Base-by-base conservation (phyloP, 2,329 filamentous ascomycete genomes). In the Diaporthe humulicola region DNA sequence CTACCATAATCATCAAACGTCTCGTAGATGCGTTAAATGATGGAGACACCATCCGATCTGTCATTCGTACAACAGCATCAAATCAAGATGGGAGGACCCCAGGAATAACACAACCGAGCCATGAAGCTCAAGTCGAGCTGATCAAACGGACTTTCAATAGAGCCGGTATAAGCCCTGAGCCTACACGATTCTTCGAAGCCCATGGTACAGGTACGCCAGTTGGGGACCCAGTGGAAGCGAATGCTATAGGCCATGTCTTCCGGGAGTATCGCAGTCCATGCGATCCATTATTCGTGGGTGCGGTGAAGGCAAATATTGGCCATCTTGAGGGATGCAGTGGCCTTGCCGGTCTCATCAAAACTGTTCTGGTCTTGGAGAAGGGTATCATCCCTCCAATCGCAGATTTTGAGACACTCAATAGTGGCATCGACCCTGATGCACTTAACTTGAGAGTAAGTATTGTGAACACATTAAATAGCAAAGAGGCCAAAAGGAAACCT, bases 261-360 rank as follows among this genome's bases (percentile, higher is more conserved):
- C 6, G 45, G 8, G 19, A 48, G 8, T n/a, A 22, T n/a, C 45
- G 45, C 10, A n/a, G 5, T 5, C 3, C 19, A 7, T 6, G n/a
- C 3, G 45, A 48, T n/a, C 45, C 45, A 2, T 9, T 48, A 14
- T 40, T 12, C 38, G 14, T 40, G 10, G 38, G 38, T 14, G 38
- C 38, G 14, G 38, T 40, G 10, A 40, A 40, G 14, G 38, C 38
- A 40, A 40, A 40, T 10, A 40, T 40, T 40, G 38, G 38, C 14
- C 38, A n/a, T n/a, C 45, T 48, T 7, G 45, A 78, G 57, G 77
- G 45, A 2, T 22, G 19, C 10, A 48, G 45, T 48, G 45, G 45
- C 5, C 45, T 48, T 10, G 45, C 45, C 19, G 45, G 45, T 48
- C 5, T 48, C 1, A n/a, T n/a, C 17, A 48, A 48, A 9, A 48